phyloP scores from a whole-genome alignment of 2,329 filamentous ascomycete genomes.

The Madurella fahalii region DNA sequence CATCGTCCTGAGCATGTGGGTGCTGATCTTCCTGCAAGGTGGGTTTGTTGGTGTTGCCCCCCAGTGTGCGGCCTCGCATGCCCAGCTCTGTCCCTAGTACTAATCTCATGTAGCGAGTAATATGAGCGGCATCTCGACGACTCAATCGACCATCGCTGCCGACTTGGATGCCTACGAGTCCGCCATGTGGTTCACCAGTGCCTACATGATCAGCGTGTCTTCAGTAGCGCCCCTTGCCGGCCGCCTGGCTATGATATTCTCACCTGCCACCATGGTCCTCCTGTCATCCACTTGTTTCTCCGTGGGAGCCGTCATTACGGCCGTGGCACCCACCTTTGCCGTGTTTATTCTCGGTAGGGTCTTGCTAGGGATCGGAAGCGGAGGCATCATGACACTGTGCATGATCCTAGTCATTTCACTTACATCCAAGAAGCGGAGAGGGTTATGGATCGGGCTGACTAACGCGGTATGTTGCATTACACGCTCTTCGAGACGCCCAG shows the following conservation, averaged over 20 bases:
- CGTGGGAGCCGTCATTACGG: constrained; percentile 61
- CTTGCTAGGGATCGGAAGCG: constrained; percentile 64
- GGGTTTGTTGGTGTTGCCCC: constrained; percentile 11
- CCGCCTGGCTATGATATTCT: constrained; percentile 70
- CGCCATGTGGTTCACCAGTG: constrained; percentile 76
- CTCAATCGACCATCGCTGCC: constrained; percentile 70
- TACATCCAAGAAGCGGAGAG: constrained; percentile 61
- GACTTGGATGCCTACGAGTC: constrained; percentile 70
- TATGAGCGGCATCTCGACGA: constrained; percentile 77
- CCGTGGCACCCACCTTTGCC: constrained; percentile 53
- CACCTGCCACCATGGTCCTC: constrained; percentile 61
- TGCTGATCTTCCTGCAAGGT: constrained; percentile 60
- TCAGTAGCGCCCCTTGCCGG: constrained; percentile 65
- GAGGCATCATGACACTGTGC: constrained; percentile 67
- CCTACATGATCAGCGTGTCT: constrained; percentile 63
- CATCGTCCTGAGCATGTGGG: constrained; percentile 51
- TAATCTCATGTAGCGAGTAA: constrained; percentile 49
- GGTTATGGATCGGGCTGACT: constrained; percentile 68
- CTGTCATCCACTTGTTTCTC: constrained; percentile 55
- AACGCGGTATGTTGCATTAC: constrained; percentile 66
- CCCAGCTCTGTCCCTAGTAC: neutral
- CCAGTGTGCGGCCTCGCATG: too few relatives aligned
- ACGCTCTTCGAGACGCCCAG: constrained; percentile 49
- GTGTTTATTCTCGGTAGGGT: constrained; percentile 66
- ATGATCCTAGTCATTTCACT: constrained; percentile 76